These are phyloP conservation scores for Yarrowia keelungensis DNA, from an alignment of 805 yeast genomes.

Conservation along the genomic window DNA sequence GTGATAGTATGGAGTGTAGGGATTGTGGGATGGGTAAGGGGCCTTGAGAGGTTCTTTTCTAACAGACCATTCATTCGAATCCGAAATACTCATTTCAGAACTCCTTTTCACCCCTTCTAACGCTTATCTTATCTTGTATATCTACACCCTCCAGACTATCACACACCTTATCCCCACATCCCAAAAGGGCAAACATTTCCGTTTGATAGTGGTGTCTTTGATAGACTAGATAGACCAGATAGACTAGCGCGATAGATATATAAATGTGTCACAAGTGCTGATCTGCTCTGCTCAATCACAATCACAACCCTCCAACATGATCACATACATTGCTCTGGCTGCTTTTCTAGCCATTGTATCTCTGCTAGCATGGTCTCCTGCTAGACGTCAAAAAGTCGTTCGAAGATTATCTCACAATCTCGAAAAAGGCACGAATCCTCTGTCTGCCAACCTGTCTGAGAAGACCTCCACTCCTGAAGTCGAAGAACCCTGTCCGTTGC, in stretches of 20 bases:
- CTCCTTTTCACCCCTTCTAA: no score
- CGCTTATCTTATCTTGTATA: constrained; percentile 1
- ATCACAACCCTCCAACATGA: not conserved
- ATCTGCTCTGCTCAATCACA: not conserved
- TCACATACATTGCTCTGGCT: not conserved
- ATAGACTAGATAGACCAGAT: constrained; percentile 4
- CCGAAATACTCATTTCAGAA: no score
- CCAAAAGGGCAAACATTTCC: constrained; percentile 36
- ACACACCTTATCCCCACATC: constrained; percentile 37
- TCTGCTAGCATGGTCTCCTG: constrained; percentile 1
- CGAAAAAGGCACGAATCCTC: constrained; percentile 18
- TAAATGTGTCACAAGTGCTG: not conserved
- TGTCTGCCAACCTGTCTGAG: not conserved
- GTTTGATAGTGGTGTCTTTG: constrained; percentile 22
- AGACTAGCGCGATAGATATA: not conserved
- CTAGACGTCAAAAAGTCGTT: constrained; percentile 8
- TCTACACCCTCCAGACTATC: constrained; percentile 3
- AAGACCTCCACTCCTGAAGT: not conserved
- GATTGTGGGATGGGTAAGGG: no score
- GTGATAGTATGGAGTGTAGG: no score
- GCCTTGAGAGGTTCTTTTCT: no score
- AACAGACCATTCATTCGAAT: no score
- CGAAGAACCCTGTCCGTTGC: constrained; percentile 16
- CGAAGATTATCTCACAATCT: constrained; percentile 19
- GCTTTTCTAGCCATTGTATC: not conserved